These are phyloP conservation scores for Sporisorium graminicola DNA, from an alignment of 1,284 basidiomycete genomes.

Conservation along the genomic window DNA sequence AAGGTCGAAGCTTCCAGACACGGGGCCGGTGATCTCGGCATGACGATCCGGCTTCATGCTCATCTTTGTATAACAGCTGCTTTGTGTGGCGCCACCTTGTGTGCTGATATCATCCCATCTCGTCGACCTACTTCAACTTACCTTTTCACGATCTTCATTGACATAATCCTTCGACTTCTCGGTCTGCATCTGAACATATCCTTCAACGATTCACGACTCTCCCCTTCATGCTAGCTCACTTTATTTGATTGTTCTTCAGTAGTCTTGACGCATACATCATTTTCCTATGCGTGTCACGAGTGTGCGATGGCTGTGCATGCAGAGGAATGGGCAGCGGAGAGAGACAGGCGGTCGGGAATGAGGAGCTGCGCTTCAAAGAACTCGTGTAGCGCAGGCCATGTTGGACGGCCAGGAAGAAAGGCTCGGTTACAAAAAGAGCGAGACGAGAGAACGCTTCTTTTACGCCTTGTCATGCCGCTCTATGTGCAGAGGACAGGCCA, in stretches of 20 bases:
- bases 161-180: slow-evolving; percentile 5
- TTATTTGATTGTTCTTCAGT: neutral
- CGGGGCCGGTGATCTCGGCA: neutral
- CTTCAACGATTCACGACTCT: slow-evolving; percentile 6
- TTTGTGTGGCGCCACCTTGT: neutral
- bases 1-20: neutral
- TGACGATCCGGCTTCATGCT: neutral
- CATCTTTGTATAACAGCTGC: slow-evolving; percentile 2
- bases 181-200: too few relatives aligned
- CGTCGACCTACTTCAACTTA: neutral
- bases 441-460: neutral
- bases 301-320: slow-evolving; percentile 3
- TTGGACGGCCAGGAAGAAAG: slow-evolving; percentile 3
- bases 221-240: slow-evolving; percentile 3
- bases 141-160: slow-evolving; percentile 1
- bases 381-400: neutral
- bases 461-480: slow-evolving; percentile 3
- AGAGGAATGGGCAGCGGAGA: neutral
- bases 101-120: slow-evolving; percentile 1
- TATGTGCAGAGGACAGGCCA: slow-evolving; percentile 14
- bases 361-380: neutral
- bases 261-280: slow-evolving; percentile 6
- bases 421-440: neutral
- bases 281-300: neutral
- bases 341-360: neutral